Percentiles rank a stretch among this genome's conserved stretches.
Evolutionary conservation across 306 rosid genomes (phyloP).

Genomic region (peach (Prunus persica)): Prunus_persica_NCBIv2 NC_034011.1:8498001-8498500

Average conservation of each 20-base stretch:
- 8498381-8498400: not conserved
- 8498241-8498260: constrained; percentile 19
- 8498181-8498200: constrained; percentile 61
- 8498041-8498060: constrained; percentile 37
- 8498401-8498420: not conserved
- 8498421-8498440: not conserved
- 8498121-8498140: constrained; percentile 61
- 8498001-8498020: constrained; percentile 81
- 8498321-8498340: not conserved
- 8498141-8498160: constrained; percentile 79
- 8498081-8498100: not conserved
- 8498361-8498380: not conserved
- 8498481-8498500: not conserved
- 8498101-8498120: not conserved
- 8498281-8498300: not conserved
- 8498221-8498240: constrained; percentile 59
- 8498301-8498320: not conserved
- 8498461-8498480: not conserved
- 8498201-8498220: constrained; percentile 87
- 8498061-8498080: not conserved
- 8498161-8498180: constrained; percentile 57
- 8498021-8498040: constrained; percentile 84
- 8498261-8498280: not conserved
- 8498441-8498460: not conserved
- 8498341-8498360: not conserved